phyloP scores from a whole-genome alignment of 345 rosid genomes.

The Adansonia digitata region DNA sequence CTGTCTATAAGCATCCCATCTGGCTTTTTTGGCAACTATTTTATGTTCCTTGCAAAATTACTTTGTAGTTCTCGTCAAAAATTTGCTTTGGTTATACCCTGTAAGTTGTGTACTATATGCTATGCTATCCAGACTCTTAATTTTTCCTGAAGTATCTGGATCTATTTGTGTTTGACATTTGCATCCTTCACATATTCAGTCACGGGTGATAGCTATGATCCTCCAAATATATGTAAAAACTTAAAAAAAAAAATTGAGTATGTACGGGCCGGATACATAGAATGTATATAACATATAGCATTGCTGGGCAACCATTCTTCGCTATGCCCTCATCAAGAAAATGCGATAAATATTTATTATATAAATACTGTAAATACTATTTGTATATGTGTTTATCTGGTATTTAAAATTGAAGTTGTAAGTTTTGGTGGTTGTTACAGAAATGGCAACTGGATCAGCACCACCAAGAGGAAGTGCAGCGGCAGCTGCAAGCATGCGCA shows the following conservation, averaged over 20 bases:
- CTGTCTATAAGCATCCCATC: background rate
- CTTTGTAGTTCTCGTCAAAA: background rate
- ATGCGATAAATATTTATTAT: background rate
- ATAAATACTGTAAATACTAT: background rate
- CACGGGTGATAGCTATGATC: too few relatives aligned
- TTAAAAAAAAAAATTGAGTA: too few relatives aligned
- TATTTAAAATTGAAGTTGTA: background rate
- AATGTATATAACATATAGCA: background rate
- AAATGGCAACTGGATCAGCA: conserved; percentile 74
- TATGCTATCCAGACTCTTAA: too few relatives aligned
- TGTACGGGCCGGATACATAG: too few relatives aligned
- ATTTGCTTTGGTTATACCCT: background rate
- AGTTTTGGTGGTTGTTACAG: conserved; percentile 23
- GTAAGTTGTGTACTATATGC: background rate
- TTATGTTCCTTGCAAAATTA: background rate
- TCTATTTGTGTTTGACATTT: too few relatives aligned
- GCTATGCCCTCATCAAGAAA: background rate
- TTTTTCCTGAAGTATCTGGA: too few relatives aligned
- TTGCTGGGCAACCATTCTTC: background rate
- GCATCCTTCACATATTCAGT: too few relatives aligned
- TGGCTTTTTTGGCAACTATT: background rate
- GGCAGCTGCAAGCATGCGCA: conserved; percentile 72
- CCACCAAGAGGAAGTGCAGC: conserved; percentile 91
- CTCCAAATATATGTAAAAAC: too few relatives aligned
- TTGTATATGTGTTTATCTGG: background rate